Evolutionary conservation across 1,284 basidiomycete species (phyloP), one percentile per base, ranked within the genome.

Genomic region (Erythrobasidium hasegawianum): DNA sequence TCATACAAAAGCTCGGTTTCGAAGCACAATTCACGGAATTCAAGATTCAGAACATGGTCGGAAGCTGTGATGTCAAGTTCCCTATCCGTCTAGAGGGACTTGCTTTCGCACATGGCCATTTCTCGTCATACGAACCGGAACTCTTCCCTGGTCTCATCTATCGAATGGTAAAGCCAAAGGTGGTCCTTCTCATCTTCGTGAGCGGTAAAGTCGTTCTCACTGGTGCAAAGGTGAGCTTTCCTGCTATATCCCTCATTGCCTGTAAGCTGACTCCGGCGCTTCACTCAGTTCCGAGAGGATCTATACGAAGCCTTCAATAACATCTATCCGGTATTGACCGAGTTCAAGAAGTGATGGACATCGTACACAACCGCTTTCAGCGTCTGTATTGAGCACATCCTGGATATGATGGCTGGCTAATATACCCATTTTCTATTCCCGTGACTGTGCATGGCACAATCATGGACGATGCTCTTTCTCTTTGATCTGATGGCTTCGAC

Each of bases 21-120:
- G 95, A 98, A 72, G 94, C 96, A 75, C 97, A 97, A 81, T 98
- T 98, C 78, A 92, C 90, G 61, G 95, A 99, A 80, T 98, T 98
- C 83, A 99, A 98, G 82, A 98, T 98, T 64, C 95, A 98, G 82
- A 99, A 98, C 79, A 98, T 98, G 62, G 96, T 98, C 57, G 96
- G 96, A 64, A 88, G 86, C 75, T 98, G 96, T 79, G 96, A 98
- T 77, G 96, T 98, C 75, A 96, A 96, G 81, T 99, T 99, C 82
- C 96, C 96, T 68, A 98, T 99, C 77, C 88, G 96, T 70, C 81
- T 98, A 73, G 96, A 99, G 80, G 96, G 96, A 67, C 83, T 99
- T 68, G 95, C 95, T 5, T 99, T 97, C 81, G 88, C 87, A 74
- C 96, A 98, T 85, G 95, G 95, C 93, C 69, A 72, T 53, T 72